Base-by-base conservation (phyloP, 495 filamentous ascomycete species). In the Penicillium turbatum region DNA sequence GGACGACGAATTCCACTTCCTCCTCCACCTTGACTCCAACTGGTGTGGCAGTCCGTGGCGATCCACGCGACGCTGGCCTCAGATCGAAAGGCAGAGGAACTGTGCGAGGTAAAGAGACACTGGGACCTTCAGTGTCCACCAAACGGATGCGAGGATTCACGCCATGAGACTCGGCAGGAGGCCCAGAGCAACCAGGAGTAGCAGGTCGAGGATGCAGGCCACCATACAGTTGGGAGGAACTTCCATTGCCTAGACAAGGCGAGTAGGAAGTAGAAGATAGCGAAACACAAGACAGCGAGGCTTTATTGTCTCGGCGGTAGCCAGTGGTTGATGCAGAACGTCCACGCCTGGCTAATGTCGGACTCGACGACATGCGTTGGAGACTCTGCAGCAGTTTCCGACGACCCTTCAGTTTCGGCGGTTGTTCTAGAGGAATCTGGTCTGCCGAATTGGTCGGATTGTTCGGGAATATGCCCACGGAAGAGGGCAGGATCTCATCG, bases 301-400 rank as follows among this genome's bases (percentile, higher is more conserved):
- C 88, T 67, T 82, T 86, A 54, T 84, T 82, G 42, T 83, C 77
- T 51, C 81, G 80, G 58, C 86, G 74, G 60, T 86, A 86, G 30
- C 72, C 74, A 32, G 74, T 31, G 1, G 44, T 73, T 6, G 82
- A 79, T 39, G 74, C 70, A 30, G 74, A 77, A 55, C 87, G 81
- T 26, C 82, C 77, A 43, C 85, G 66, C 47, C 83, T 82, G 29
- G 79, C 70, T 26, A 97, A 72, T 19, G 88, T 86, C 9, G 89
- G 87, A 2, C 87, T 90, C 2, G 93, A 97, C 13, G 91, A 88
- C 53, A 97, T 93, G 37, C 90, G 87, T 60, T 95, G 85, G 43
- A 98, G 79, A 43, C 83, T 84, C 54, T 89, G 85, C 17, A 96
- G 71, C 36, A 97, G 72, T 46, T 84, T 84, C 51, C 85, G 83